These are phyloP conservation scores for Pythium folliculosum DNA, from an alignment of 352 stramenopile genomes.

Conservation along the genomic window DNA sequence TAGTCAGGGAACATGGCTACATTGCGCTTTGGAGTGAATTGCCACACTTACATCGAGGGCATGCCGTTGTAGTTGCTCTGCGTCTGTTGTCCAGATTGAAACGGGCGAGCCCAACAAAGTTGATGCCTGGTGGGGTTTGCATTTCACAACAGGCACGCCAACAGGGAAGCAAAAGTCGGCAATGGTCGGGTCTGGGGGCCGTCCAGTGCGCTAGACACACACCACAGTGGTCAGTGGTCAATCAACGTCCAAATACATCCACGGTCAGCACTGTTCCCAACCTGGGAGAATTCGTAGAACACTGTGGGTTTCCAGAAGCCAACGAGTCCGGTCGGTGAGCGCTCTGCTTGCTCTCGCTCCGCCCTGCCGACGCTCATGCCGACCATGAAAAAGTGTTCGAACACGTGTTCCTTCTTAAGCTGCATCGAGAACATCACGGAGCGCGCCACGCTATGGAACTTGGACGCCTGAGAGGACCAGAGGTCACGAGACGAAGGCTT, in stretches of 20 bases:
- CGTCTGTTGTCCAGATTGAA: conserved; percentile 72
- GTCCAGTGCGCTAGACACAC: conserved; percentile 26
- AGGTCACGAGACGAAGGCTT: conserved; percentile 62
- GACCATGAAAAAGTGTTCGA: conserved; percentile 81
- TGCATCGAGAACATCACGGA: conserved; percentile 84
- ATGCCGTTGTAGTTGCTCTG: conserved; percentile 60
- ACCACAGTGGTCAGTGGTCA: no score
- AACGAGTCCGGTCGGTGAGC: conserved; percentile 32
- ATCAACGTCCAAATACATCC: no score
- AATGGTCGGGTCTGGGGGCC: conserved; percentile 45
- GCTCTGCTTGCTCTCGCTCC: conserved; percentile 34
- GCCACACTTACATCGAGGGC: conserved; percentile 47
- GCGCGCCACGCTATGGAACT: conserved; percentile 62
- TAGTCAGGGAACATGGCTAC: neutral
- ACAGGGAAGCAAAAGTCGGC: conserved; percentile 83
- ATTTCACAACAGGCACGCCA: conserved; percentile 64
- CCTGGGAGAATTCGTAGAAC: conserved; percentile 64
- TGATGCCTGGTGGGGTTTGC: conserved; percentile 52
- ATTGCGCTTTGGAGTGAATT: neutral
- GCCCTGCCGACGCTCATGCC: conserved; percentile 43
- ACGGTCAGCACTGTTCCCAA: neutral
- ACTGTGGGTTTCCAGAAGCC: conserved; percentile 76
- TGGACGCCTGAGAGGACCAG: conserved; percentile 55
- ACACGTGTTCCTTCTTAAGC: conserved; percentile 78
- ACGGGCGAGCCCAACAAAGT: conserved; percentile 54